phyloP scores from a whole-genome alignment of 441 rosid genomes.

The Gossypium aridum region DNA sequence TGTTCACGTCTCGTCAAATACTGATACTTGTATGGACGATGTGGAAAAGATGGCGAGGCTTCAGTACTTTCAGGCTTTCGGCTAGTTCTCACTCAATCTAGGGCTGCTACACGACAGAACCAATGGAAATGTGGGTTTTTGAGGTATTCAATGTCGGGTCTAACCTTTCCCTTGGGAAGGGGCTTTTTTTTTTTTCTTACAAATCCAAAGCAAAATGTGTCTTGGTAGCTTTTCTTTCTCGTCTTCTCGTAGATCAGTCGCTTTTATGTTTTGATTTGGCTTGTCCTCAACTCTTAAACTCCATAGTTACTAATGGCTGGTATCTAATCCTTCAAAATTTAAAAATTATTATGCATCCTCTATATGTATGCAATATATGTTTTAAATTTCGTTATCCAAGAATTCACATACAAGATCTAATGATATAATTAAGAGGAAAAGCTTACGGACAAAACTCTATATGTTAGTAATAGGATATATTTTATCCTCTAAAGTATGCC shows the following conservation, averaged over 20 bases:
- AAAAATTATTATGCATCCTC: no score
- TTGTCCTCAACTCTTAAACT: not conserved
- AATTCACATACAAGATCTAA: not conserved
- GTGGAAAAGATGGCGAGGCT: not conserved
- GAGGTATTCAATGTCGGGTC: not conserved
- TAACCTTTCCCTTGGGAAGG: conserved; percentile 7
- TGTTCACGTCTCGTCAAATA: not conserved
- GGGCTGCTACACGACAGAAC: not conserved
- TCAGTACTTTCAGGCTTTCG: not conserved
- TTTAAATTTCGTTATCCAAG: no score
- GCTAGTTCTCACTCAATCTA: not conserved
- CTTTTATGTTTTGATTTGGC: not conserved
- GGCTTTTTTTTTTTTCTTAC: not conserved
- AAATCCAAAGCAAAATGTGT: not conserved
- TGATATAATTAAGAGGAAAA: not conserved
- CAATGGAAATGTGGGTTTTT: conserved; percentile 8
- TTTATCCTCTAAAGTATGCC: no score
- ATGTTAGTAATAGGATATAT: no score
- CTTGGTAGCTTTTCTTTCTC: not conserved
- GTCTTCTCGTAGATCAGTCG: not conserved
- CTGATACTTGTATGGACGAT: not conserved
- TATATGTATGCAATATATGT: no score
- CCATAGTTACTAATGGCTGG: not conserved
- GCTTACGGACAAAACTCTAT: not conserved
- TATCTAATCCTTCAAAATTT: not conserved